Base-by-base conservation (phyloP, 805 yeast genomes). In the Cyberlindnera lachancei region DNA sequence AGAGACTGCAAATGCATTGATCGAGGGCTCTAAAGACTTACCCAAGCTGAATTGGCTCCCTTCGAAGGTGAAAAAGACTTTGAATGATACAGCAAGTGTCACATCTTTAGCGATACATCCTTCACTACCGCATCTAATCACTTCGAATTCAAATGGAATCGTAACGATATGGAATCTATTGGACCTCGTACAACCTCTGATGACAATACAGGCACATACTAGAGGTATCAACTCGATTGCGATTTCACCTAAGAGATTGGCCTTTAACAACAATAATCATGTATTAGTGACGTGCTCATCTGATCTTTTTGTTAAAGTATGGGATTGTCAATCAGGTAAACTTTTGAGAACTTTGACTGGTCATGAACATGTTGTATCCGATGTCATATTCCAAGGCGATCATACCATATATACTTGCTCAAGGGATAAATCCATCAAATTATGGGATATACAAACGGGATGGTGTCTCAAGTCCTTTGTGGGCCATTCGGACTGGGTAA, bases 401-500 rank as follows among this genome's bases (percentile, higher is more conserved):
- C 57, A 59, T 18, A 63, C 63, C 12, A 50, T 79, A 13, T 70
- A 77, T 33, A 71, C 80, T 10, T 74, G 75, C 19, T 77, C 86
- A 1, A 60, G 88, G 36, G 90, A 81, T 47, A 63, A 61, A 7
- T 51, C 77, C 2, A 66, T 79, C 6, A 75, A 68, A 44, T 46
- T 74, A 3, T 81, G 88, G 88, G 82, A 82, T 53, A 48, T 79
- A 6, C 55, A 62, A 3, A 66, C 74, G 4, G 95, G 95, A 0
- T 75, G 73, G 65, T 73, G 86, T 38, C 44, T 73, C 13, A 67
- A 69, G 38, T 73, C 83, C 1, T 73, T 86, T 35, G 65, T 70
- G 12, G 90, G 88, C 1, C 96, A 88, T 55, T 70, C 83, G 8
- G 95, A 86, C 42, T 88, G 96, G 96, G 86, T 86, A 4, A 63